These are phyloP conservation scores for Macrotyloma uniflorum DNA, from an alignment of 306 rosid species.

Conservation along the genomic window DNA sequence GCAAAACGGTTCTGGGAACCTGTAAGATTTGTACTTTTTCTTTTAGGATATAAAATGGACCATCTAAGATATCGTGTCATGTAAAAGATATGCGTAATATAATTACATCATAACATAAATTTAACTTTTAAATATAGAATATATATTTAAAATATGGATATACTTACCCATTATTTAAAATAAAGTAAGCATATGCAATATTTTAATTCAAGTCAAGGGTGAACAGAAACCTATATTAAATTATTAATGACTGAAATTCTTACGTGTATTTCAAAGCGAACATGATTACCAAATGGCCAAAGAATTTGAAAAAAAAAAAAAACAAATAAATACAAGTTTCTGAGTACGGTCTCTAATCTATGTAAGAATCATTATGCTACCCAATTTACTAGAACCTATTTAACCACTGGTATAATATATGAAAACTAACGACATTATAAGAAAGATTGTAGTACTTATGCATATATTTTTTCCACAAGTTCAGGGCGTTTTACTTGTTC, in stretches of 20 bases:
- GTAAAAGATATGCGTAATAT: too few relatives aligned
- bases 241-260: not conserved
- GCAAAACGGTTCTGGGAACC: too few relatives aligned
- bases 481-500: too few relatives aligned
- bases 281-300: not conserved
- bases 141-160: not conserved
- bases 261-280: not conserved
- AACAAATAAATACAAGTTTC: too few relatives aligned
- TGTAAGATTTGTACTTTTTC: too few relatives aligned
- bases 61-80: not conserved
- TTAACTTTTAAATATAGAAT: not conserved
- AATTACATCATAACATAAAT: not conserved
- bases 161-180: not conserved
- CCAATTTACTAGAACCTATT: too few relatives aligned
- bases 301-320: not conserved
- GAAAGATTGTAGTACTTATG: too few relatives aligned
- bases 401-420: too few relatives aligned
- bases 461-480: too few relatives aligned
- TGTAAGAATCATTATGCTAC: too few relatives aligned
- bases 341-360: too few relatives aligned
- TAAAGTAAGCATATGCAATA: not conserved
- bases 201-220: not conserved
- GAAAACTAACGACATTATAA: too few relatives aligned
- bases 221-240: not conserved
- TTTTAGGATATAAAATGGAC: not conserved